Percentiles rank a stretch among this genome's conserved stretches.
phyloP scores from a whole-genome alignment of 2,329 filamentous ascomycete species.

The Acarospora socialis region DNA sequence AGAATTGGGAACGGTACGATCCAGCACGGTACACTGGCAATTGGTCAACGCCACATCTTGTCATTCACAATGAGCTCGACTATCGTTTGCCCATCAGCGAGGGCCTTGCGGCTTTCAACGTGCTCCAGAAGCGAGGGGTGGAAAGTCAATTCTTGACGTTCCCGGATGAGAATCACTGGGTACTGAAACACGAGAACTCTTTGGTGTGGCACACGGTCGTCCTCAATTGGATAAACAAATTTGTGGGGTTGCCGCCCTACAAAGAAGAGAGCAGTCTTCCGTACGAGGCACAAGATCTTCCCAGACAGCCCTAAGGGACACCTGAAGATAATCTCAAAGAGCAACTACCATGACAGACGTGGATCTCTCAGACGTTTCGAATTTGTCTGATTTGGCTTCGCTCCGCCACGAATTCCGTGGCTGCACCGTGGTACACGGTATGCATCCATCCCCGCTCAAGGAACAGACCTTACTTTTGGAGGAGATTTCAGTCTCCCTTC shows the following conservation, averaged over 20 bases:
- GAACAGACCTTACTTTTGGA: no score
- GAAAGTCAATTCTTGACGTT: constrained; percentile 12
- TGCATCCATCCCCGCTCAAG: no score
- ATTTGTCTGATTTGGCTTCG: no score
- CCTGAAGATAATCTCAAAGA: no score
- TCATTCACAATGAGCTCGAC: constrained; percentile 83
- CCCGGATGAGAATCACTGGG: constrained; percentile 54
- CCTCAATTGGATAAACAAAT: constrained; percentile 50
- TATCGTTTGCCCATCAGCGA: constrained; percentile 78
- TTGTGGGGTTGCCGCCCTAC: constrained; percentile 3
- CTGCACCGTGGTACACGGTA: no score
- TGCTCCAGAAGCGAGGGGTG: constrained; percentile 45
- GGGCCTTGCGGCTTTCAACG: constrained; percentile 73
- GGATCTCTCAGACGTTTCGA: no score
- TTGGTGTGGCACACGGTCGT: constrained; percentile 83
- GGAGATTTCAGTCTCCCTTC: no score
- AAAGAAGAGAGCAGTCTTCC: no score
- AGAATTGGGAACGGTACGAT: constrained; percentile 44
- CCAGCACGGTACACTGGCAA: constrained; percentile 42
- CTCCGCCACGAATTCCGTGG: no score
- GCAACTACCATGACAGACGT: no score
- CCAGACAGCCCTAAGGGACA: no score
- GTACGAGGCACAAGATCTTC: no score
- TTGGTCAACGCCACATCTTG: constrained; percentile 77
- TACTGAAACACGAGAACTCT: constrained; percentile 81